Base-by-base conservation (phyloP, 2,329 filamentous ascomycete genomes). In the Claviceps citrina region DNA sequence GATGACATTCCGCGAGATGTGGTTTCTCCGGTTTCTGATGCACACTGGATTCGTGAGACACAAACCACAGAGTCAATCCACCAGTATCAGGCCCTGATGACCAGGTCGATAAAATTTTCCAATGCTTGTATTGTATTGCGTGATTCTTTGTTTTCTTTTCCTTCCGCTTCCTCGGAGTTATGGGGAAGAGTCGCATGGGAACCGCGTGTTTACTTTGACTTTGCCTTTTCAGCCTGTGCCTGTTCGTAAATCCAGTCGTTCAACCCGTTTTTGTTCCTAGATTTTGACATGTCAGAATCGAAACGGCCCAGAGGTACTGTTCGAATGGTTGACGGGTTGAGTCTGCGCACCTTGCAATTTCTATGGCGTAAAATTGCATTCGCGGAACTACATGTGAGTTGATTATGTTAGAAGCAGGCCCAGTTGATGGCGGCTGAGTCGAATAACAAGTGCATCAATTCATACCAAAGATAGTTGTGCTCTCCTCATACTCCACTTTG, bases 221-320 rank as follows among this genome's bases (percentile, higher is more conserved):
- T 43, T 25, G 48, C 41, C 58, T 71, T 72, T 50, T 73, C 66
- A 41, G 71, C 68, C 53, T 89, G 77, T 1, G 79, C 75, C 58
- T 84, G 72, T 64, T 96, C 87, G 61, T 89, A 91, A 46, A 98
- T 77, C 91, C 91, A 98, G 62, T 98, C 91, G 55, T 98, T 98
- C 43, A 96, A 64, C 22, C 89, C 89, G 40, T 74, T 73, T 44
- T 80, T 80, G 64, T 98, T 98, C 70, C 84, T 77, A 38, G 5
- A 33, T 34, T 34, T 27, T 6, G 38, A 12, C 2, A 16, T 16
- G 38, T 39, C 20, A 39, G 24, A n/a, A n/a, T n/a, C n/a, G n/a
- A n/a, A n/a, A n/a, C n/a, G n/a, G n/a, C n/a, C n/a, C n/a, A n/a
- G n/a, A n/a, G n/a, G n/a, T n/a, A n/a, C n/a, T n/a, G n/a, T n/a